Base-by-base conservation (phyloP, 2,329 filamentous ascomycete species). In the Botrytis elliptica region DNA sequence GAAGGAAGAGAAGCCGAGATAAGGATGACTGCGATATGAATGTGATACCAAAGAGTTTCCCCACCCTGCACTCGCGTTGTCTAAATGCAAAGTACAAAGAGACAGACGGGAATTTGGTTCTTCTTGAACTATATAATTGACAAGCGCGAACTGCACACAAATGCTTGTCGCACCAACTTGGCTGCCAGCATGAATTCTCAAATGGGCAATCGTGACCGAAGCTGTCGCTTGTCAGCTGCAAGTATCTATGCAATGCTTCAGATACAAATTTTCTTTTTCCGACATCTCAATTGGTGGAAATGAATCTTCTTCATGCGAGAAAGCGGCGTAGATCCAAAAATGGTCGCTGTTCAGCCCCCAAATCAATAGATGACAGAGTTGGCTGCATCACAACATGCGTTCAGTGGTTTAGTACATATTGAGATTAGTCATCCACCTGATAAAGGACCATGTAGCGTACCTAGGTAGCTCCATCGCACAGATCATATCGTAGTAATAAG, bases 151-250 rank as follows among this genome's bases (percentile, higher is more conserved):
- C 52, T 33, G 52, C n/a, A 42, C 25, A 68, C 7, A 25, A 33
- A 29, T 57, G 36, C 49, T 4, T 25, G 25, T 68, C 16, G 6
- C 49, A 57, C 66, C 66, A 68, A 18, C 66, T 68, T 49, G 66
- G 66, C 18, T 68, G 49, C 66, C 55, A n/a, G 49, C 49, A 68
- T 40, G 25, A 33, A 55, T 9, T 14, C 36, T 40, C 25, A 40
- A 40, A 68, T 8, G 25, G 65, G 46, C 16, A 68, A 55, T 68
- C 25, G 20, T 33, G 36, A 33, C 66, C 36, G 38, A 33, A 57
- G 49, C 66, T 68, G 66, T 57, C 66, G 36, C 49, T 68, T 38
- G 9, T 57, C 66, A 57, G 65, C 65, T 67, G 33, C 65, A 40
- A 57, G 66, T 68, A 40, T 18, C 44, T 67, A 10, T 67, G 65